Base-by-base conservation (phyloP, 176 grass and related monocot genomes). In the Carex pumila region DNA sequence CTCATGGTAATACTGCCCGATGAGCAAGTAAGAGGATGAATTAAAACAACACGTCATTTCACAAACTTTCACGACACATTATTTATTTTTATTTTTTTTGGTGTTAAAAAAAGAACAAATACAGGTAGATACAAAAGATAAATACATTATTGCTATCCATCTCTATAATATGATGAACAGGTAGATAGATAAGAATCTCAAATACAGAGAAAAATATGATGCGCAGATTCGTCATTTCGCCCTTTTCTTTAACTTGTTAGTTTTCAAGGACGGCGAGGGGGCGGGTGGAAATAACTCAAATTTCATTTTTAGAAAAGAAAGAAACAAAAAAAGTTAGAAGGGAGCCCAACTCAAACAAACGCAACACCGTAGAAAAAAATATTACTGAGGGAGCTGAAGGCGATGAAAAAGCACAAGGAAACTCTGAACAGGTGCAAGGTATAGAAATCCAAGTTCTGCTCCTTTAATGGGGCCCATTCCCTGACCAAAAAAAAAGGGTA, bases 331-430 rank as follows among this genome's bases (percentile, higher is more conserved):
- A 63, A 62, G 14, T 18, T 19, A 81, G 57, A 64, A 81, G 22
- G 72, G 11, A 81, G 12, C 31, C 7, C 34, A 74, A 75, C 67
- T 80, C 47, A 25, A 52, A 73, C 50, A 73, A 12, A 73, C 18
- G 19, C 43, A 15, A 17, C 67, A 19, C 18, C 30, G 22, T 19
- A 54, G 22, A n/a, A 82, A 79, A 82, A 79, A 22, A 3, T 22
- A 31, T 88, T 65, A 95, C 47, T 95, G 89, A 1, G 95, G 95
- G 62, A 98, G 95, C 52, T 88, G 88, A 77, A 95, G 88, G 32
- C 91, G 88, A 68, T 98, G 91, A 83, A 98, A 93, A 85, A 92
- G 86, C 65, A 98, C 92, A 47, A 98, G 84, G 85, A 98, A 98
- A 75, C 91, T 98, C 89, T 93, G 95, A 61, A 93, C 92, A 11